Conservation (phyloP, 495 filamentous ascomycete species). For the Lichenothelia convexa region DNA sequence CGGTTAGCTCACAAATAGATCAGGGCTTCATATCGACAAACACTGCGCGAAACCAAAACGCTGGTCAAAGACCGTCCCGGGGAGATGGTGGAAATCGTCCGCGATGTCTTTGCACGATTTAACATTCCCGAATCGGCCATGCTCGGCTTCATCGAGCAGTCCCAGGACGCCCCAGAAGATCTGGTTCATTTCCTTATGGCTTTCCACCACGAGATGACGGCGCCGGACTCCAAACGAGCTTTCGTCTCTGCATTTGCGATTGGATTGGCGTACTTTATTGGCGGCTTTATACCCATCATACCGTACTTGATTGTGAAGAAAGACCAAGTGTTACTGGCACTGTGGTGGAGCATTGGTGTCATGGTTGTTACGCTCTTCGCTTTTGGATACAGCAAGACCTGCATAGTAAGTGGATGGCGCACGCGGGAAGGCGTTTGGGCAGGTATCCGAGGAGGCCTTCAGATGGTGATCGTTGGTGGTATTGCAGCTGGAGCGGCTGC, state of each 20-base stretch:
- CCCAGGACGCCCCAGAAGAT: too few species aligned
- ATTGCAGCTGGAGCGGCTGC: too few species aligned
- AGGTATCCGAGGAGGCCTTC: too few species aligned
- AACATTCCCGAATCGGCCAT: background rate
- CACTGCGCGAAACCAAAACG: conserved; percentile 24
- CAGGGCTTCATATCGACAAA: too few species aligned
- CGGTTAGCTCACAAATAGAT: too few species aligned
- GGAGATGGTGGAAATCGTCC: conserved; percentile 18
- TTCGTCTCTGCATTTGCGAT: conserved; percentile 32
- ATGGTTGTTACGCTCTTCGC: conserved; percentile 31
- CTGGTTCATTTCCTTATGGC: conserved; percentile 33
- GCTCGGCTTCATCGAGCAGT: too few species aligned
- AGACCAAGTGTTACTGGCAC: conserved; percentile 23
- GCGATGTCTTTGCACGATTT: conserved; percentile 5
- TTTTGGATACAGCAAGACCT: conserved; percentile 39
- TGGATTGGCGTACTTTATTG: conserved; percentile 34
- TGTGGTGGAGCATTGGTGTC: conserved; percentile 32
- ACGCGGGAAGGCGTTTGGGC: too few species aligned
- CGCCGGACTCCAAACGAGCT: conserved; percentile 23
- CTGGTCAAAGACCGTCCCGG: conserved; percentile 20
- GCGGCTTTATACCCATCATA: conserved; percentile 37
- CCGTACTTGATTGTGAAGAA: conserved; percentile 34
- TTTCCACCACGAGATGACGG: conserved; percentile 30
- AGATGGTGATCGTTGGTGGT: too few species aligned
- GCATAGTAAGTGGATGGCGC: too few species aligned